Conservation (phyloP, 177 flowering plant species). For the Vitis hybrid region DNA sequence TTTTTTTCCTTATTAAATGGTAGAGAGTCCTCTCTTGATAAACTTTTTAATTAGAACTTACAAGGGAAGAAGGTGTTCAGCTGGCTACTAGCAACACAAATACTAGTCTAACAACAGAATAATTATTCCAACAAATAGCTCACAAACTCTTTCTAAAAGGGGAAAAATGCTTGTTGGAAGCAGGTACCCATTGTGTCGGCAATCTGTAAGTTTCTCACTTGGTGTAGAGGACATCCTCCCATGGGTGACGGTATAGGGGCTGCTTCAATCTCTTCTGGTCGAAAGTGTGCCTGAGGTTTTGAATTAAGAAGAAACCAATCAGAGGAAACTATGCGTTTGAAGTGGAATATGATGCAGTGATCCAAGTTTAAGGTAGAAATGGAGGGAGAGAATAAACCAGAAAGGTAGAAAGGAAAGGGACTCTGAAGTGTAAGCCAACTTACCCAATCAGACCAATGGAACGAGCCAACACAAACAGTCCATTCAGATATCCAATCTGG, state of each 20-base stretch:
- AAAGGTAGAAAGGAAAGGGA: not conserved
- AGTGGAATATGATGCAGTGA: constrained; percentile 4
- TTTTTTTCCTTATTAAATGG: too few relatives aligned
- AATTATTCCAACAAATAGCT: constrained; percentile 14
- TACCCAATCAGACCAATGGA: constrained; percentile 97
- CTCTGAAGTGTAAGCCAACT: constrained; percentile 19
- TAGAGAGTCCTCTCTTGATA: not conserved
- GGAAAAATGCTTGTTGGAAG: constrained; percentile 1
- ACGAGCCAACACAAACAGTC: constrained; percentile 94
- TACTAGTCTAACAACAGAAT: constrained; percentile 17
- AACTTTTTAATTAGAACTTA: constrained; percentile 7
- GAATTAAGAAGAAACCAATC: not conserved
- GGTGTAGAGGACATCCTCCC: constrained; percentile 99
- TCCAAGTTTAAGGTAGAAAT: not conserved
- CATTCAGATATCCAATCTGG: constrained; percentile 93
- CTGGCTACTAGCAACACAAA: constrained; percentile 10
- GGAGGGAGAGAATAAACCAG: not conserved
- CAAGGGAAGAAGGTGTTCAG: constrained; percentile 6
- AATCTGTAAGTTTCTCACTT: constrained; percentile 46
- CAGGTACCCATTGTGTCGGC: constrained; percentile 3
- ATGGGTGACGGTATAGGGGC: constrained; percentile 98
- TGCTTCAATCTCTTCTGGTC: constrained; percentile 99
- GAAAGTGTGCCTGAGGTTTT: constrained; percentile 79
- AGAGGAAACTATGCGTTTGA: not conserved
- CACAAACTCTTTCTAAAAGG: constrained; percentile 1